phyloP scores from a whole-genome alignment of 1,139 yeast genomes.

The Yamadazyma mexicana region DNA sequence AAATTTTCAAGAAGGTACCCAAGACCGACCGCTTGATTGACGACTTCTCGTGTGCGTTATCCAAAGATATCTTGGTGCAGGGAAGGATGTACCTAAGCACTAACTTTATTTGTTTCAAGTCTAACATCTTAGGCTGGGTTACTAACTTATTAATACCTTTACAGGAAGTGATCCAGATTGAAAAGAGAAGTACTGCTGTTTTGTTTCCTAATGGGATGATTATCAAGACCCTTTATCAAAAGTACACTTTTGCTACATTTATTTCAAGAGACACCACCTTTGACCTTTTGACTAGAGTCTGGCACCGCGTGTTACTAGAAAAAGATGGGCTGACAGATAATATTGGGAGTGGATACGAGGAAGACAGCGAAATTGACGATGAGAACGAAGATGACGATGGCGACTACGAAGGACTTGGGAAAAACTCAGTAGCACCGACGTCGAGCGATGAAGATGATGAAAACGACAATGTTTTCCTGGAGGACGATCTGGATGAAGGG shows the following conservation, averaged over 20 bases:
- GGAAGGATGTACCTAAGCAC: conserved; percentile 69
- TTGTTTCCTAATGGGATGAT: conserved; percentile 76
- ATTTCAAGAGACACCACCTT: conserved; percentile 67
- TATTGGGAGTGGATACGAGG: conserved; percentile 7
- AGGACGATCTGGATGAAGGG: conserved; percentile 1
- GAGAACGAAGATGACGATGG: conserved; percentile 2
- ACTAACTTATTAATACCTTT: conserved; percentile 67
- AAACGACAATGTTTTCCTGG: conserved; percentile 5
- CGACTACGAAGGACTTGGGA: background rate
- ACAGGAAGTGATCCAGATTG: conserved; percentile 68
- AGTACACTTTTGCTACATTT: conserved; percentile 71
- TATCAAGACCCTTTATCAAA: conserved; percentile 68
- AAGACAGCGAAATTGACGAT: background rate
- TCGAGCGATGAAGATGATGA: conserved; percentile 4
- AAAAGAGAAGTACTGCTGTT: conserved; percentile 70
- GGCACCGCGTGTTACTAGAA: conserved; percentile 47
- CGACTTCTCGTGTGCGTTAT: conserved; percentile 71
- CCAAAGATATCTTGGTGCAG: conserved; percentile 69
- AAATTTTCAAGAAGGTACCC: conserved; percentile 56
- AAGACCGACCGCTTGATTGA: conserved; percentile 55
- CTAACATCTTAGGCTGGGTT: conserved; percentile 74
- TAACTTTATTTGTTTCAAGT: conserved; percentile 62
- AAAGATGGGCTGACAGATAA: conserved; percentile 9
- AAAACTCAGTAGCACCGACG: too few species aligned
- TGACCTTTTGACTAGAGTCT: conserved; percentile 58